A percentile compares a stretch with the other conserved stretches of the same genome.
Conservation (phyloP, 768 basidiomycete species). For the Rhodotorula diobovata region DNA sequence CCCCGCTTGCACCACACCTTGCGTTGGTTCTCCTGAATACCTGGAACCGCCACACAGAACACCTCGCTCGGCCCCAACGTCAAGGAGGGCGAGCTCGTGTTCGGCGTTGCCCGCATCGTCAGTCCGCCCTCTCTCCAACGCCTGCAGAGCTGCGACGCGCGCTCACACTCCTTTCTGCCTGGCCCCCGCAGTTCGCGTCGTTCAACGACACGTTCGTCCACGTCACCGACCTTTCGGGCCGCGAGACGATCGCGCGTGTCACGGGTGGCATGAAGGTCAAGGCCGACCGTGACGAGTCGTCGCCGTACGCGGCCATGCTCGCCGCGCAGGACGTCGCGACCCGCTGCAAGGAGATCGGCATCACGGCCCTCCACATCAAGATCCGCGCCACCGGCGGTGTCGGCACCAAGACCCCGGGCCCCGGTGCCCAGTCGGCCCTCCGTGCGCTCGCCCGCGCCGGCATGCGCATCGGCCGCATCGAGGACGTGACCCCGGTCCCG, state of each 20-base stretch:
- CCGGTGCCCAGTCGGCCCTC: conserved; percentile 95
- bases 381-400: conserved; percentile 96
- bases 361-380: conserved; percentile 98
- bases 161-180: background rate
- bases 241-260: conserved; percentile 97
- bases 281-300: conserved; percentile 99
- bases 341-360: conserved; percentile 96
- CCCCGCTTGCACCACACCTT: background rate
- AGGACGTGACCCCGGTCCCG: conserved; percentile 91
- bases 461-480: conserved; percentile 92
- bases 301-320: conserved; percentile 48
- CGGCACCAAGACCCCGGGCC: conserved; percentile 97
- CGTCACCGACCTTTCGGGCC: conserved; percentile 95
- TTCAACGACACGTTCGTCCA: conserved; percentile 99
- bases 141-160: background rate
- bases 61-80: conserved; percentile 93
- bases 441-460: conserved; percentile 97
- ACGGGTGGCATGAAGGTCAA: conserved; percentile 99
- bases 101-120: conserved; percentile 95
- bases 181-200: conserved; percentile 61
- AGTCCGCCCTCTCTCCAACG: background rate
- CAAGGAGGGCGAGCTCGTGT: conserved; percentile 92
- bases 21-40: too few relatives aligned
- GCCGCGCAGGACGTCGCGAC: conserved; percentile 66
- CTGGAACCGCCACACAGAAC: conserved; percentile 2